Percentiles rank a stretch among this genome's conserved stretches.
Conservation (phyloP, 139 green algal species). For the Chlamydomonas applanata region DNA sequence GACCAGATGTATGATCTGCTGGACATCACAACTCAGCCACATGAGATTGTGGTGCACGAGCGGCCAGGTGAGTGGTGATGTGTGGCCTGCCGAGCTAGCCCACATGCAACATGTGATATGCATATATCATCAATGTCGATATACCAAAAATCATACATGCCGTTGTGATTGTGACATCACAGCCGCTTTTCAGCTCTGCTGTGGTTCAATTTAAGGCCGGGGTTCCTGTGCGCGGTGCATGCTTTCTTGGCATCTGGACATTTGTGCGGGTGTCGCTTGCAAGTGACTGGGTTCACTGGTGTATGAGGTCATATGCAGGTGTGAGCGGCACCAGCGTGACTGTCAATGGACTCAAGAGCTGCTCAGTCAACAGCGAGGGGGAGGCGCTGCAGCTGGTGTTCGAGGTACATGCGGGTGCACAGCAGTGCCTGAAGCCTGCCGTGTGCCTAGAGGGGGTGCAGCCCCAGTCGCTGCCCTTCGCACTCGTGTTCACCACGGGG, state of each 20-base stretch:
- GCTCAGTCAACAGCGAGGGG: conserved; percentile 45
- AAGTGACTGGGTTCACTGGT: neutral
- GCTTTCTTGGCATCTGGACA: too few species aligned
- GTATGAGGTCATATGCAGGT: conserved; percentile 2
- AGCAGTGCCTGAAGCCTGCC: too few species aligned
- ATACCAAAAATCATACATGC: too few species aligned
- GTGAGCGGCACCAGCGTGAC: conserved; percentile 21
- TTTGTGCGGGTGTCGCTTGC: too few species aligned
- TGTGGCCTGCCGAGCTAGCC: neutral
- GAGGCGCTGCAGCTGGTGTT: conserved; percentile 68
- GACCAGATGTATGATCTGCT: conserved; percentile 68
- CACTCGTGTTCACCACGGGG: too few species aligned
- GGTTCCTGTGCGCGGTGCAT: too few species aligned
- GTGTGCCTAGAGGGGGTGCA: too few species aligned
- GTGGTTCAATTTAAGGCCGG: too few species aligned
- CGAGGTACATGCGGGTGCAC: too few species aligned
- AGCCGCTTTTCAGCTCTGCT: neutral
- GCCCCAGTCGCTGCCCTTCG: too few species aligned
- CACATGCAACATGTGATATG: neutral
- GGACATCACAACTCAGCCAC: conserved; percentile 52
- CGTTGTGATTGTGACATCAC: too few species aligned
- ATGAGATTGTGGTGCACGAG: conserved; percentile 30
- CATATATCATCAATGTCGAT: too few species aligned
- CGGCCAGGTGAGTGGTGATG: neutral
- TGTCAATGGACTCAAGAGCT: conserved; percentile 44